Conservation (phyloP, 495 filamentous ascomycete genomes). For the Tuber melanosporum region DNA sequence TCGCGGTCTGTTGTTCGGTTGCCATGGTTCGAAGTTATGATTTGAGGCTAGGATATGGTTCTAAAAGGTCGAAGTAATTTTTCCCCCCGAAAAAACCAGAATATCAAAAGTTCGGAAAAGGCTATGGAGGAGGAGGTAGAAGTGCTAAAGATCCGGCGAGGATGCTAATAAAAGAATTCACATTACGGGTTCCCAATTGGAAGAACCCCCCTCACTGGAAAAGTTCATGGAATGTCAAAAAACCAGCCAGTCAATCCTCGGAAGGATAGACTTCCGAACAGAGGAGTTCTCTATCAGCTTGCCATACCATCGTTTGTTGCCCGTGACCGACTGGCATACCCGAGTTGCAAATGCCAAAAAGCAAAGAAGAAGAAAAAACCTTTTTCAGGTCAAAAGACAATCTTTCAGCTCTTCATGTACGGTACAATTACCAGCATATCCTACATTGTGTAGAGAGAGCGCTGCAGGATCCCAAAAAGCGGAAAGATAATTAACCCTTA, state of each 20-base stretch:
- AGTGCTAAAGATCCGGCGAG: neutral
- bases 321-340: neutral
- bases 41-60: neutral
- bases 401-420: neutral
- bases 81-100: neutral
- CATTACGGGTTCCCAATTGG: neutral
- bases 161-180: constrained; percentile 6
- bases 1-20: neutral
- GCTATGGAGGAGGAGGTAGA: neutral
- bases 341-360: neutral
- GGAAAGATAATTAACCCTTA: neutral
- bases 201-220: neutral
- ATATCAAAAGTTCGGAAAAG: neutral
- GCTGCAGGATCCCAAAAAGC: neutral
- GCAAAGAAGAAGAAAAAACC: neutral
- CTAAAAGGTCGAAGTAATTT: neutral
- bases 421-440: neutral
- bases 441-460: neutral
- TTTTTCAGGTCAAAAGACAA: neutral
- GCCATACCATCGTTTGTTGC: neutral
- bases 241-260: neutral
- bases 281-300: neutral
- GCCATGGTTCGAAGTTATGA: neutral
- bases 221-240: neutral
- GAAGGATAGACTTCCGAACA: neutral